Evolutionary conservation across 208 protist species (phyloP).

Genomic region (Polymyxa betae): DNA sequence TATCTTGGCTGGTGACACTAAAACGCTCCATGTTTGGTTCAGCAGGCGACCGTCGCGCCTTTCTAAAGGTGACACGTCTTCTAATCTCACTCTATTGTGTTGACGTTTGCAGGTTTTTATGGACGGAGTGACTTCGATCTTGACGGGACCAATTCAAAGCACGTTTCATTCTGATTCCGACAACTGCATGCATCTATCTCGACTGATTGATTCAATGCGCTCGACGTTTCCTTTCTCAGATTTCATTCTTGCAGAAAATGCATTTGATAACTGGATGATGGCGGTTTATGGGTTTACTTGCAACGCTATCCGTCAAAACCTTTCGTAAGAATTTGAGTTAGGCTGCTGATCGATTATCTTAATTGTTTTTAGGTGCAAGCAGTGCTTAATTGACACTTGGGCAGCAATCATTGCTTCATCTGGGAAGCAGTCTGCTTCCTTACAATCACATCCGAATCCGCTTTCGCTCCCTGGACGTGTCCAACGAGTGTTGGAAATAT

Average conservation of each 20-base stretch:
- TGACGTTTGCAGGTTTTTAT: not conserved
- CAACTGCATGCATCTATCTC: not conserved
- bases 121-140: not conserved
- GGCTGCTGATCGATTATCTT: not conserved
- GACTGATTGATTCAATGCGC: constrained; percentile 46
- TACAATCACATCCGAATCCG: not conserved
- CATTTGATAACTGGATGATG: not conserved
- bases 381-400: not conserved
- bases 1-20: constrained; percentile 32
- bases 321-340: not conserved
- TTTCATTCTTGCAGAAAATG: not conserved
- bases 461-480: not conserved
- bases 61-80: not conserved
- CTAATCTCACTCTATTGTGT: not conserved
- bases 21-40: constrained; percentile 18
- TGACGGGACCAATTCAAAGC: not conserved
- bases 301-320: not conserved
- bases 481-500: not conserved
- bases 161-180: not conserved
- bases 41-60: not conserved
- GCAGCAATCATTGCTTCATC: not conserved
- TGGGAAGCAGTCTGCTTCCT: not conserved
- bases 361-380: constrained; percentile 1
- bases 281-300: not conserved
- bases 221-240: constrained; percentile 45